Conservation (phyloP, 1,284 basidiomycete genomes). For the Tilletia caries region DNA sequence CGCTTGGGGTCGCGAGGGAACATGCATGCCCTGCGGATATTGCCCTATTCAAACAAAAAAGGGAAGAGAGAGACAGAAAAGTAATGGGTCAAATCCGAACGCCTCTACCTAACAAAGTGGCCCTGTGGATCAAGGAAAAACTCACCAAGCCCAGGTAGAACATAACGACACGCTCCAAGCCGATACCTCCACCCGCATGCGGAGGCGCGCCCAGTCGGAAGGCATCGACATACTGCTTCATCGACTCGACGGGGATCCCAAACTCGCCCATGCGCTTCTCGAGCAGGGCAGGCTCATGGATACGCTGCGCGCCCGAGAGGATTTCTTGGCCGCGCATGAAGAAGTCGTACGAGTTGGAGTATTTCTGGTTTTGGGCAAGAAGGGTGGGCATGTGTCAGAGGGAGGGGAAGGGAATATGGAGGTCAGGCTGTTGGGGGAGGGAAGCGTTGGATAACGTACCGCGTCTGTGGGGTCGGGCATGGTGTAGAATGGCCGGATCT, state of each 20-base stretch:
- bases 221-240: constrained; percentile 87
- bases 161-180: constrained; percentile 90
- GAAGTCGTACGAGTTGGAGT: constrained; percentile 99
- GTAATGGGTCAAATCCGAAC: no score
- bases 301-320: constrained; percentile 91
- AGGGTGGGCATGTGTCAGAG: neutral
- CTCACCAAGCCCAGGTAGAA: constrained; percentile 60
- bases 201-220: constrained; percentile 92
- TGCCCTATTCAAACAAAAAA: constrained; percentile 69
- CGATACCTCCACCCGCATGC: constrained; percentile 63
- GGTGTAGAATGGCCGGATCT: constrained; percentile 53
- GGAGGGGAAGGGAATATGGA: no score
- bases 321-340: constrained; percentile 99
- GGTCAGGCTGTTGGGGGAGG: no score
- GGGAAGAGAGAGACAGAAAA: neutral
- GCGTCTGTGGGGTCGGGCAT: constrained; percentile 51
- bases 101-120: no score
- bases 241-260: constrained; percentile 74
- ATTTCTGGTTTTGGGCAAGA: constrained; percentile 32
- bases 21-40: constrained; percentile 86
- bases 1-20: constrained; percentile 69
- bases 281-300: constrained; percentile 83
- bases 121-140: no score
- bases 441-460: constrained; percentile 7
- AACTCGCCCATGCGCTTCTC: constrained; percentile 73